Evolutionary conservation across 1,139 yeast genomes (phyloP), one percentile per base, ranked within the genome.

Genomic region (Arxiozyma heterogenica): DNA sequence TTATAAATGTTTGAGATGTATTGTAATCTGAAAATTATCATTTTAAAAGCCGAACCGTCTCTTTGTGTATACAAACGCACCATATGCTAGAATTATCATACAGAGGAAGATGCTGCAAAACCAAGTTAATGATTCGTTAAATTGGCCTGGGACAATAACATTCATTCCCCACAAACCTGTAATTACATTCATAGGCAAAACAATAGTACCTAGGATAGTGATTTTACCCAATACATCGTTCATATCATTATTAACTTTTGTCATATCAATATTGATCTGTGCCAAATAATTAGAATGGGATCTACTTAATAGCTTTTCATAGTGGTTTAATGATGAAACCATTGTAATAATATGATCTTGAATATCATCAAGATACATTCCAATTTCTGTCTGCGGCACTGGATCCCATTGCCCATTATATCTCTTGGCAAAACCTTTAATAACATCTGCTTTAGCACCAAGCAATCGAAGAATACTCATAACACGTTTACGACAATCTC

Each of bases 81-180:
- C 62, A 38, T 71, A 64, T 0, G 81, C 79, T 58, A 78, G 70
- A 2, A 71, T 30, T 18, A 73, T 56, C 82, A 79, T 77, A 22
- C 74, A 70, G 0, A 63, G 56, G 11, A 74, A 63, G 38, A 79
- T 78, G 25, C 75, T 65, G 64, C 82, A 86, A 70, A 93, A 93
- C 98, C 98, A 93, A 5, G 74, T 69, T 61, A 91, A 73, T 1
- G 88, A 84, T 17, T 80, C 83, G 50, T 75, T 74, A 34, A 79
- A 84, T 67, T 91, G 98, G 0, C 98, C 98, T 0, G 98, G 98
- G 42, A 93, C 98, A 12, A 87, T 62, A 60, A 95, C 95, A 73
- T 93, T 93, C 98, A 93, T 93, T 57, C 98, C 98, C 98, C 98
- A 93, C 53, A 93, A 74, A 34, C 98, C 98, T 0, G 98, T 93